Evolutionary conservation across 805 yeast genomes (phyloP), one percentile per base, ranked within the genome.

Genomic region (Hanseniaspora mollemarum): DNA sequence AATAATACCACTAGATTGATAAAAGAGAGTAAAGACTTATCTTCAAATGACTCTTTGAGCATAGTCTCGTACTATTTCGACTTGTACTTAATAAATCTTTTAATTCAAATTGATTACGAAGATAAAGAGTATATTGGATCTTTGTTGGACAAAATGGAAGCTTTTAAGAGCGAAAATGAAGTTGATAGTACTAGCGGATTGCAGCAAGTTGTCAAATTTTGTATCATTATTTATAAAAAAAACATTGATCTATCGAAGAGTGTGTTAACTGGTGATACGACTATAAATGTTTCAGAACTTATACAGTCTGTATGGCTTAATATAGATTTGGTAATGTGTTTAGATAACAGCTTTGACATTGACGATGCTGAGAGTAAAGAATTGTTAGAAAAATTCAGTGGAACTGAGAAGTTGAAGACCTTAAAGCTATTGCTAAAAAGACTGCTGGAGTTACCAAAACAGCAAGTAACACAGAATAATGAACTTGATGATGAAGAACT

Each of bases 131-230:
- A 76, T 57, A 85, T 90, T 0, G 67, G 81, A 43, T 59, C 62
- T 2, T 66, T 92, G 41, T 66, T 90, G 51, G 94, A 83, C 59
- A 75, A 74, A 2, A 77, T 92, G 33, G 98, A 92, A 60, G 53
- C 57, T 1, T 66, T 72, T 53, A 81, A 80, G 58, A 26, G 31
- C 9, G 35, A 40, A 2, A 24, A 25, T 3, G 49, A 29, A 7
- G 33, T 18, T 32, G 51, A 48, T 3, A 43, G 32, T 2, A 21
- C 15, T 25, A 37, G 21, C 13, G n/a, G 5, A n/a, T 33, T 48
- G 4, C 36, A 48, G n/a, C 33, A 31, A n/a, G 25, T 48, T 8
- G 35, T 48, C n/a, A 48, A 48, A 25, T 48, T 39, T 16, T 32
- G 26, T 4, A 19, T 48, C 3, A 37, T 48, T 4, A 29, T 48